Percentiles rank a stretch among this genome's conserved stretches.
phyloP scores from a whole-genome alignment of 2,329 filamentous ascomycete species.

The Bipolaris cookei region DNA sequence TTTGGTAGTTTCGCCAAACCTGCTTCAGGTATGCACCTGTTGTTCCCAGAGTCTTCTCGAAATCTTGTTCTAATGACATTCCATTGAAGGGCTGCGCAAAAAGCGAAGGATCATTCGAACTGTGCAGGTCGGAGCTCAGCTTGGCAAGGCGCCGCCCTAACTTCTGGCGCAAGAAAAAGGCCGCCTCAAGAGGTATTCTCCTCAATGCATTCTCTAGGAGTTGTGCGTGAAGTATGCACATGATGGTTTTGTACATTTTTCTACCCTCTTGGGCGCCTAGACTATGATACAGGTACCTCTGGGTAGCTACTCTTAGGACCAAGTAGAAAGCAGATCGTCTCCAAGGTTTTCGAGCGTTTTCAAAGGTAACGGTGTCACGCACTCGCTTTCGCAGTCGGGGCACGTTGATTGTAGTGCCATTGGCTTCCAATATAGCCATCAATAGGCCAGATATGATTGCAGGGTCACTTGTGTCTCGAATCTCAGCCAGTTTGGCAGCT shows the following conservation, averaged over 20 bases:
- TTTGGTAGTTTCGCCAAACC: conserved; percentile 31
- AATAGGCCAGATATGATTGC: conserved; percentile 65
- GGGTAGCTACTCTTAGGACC: conserved; percentile 63
- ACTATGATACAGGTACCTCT: conserved; percentile 57
- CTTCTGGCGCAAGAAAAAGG: conserved; percentile 58
- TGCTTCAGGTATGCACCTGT: conserved; percentile 24
- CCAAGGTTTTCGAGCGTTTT: conserved; percentile 62
- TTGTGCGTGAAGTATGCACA: conserved; percentile 56
- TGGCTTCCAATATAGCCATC: conserved; percentile 64
- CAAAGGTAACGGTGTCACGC: conserved; percentile 66
- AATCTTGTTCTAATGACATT: conserved; percentile 6
- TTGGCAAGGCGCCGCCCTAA: conserved; percentile 65
- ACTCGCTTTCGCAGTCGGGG: conserved; percentile 62
- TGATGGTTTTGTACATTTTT: conserved; percentile 64
- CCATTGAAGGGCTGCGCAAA: conserved; percentile 4
- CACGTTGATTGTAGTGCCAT: conserved; percentile 53
- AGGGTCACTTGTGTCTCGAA: conserved; percentile 64
- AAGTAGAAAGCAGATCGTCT: conserved; percentile 68
- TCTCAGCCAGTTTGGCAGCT: conserved; percentile 57
- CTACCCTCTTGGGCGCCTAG: conserved; percentile 54
- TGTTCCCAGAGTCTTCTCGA: conserved; percentile 23
- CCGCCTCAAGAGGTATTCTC: conserved; percentile 45
- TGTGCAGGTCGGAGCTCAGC: conserved; percentile 54
- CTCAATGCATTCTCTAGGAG: conserved; percentile 54
- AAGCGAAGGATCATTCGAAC: background rate